phyloP scores from a whole-genome alignment of 768 basidiomycete species.

The Tricholoma sp. region DNA sequence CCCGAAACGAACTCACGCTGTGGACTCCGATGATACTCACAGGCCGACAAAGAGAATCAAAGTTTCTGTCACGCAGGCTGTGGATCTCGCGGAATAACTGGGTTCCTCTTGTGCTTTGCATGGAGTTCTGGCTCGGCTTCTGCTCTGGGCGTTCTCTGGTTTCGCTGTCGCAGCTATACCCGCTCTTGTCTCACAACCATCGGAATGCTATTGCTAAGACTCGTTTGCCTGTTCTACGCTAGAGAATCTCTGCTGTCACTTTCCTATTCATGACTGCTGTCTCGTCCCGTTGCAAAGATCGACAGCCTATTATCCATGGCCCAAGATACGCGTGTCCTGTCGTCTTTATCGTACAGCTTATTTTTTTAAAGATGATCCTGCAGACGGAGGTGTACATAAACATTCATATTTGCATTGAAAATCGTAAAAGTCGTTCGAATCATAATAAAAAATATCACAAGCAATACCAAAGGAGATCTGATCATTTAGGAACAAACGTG shows the following conservation, averaged over 20 bases:
- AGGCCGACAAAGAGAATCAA: constrained; percentile 58
- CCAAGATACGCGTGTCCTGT: no score
- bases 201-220: background rate
- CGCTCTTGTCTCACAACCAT: background rate
- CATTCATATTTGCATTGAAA: background rate
- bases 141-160: background rate
- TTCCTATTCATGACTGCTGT: background rate
- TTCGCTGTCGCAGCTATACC: background rate
- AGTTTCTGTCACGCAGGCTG: constrained; percentile 61
- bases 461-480: background rate
- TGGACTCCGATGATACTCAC: constrained; percentile 15
- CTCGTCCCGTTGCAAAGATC: background rate
- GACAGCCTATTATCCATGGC: no score
- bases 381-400: background rate
- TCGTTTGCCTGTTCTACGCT: background rate
- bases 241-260: background rate
- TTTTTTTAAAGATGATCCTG: background rate
- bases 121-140: background rate
- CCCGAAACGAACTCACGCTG: constrained; percentile 28
- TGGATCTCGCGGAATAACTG: constrained; percentile 70
- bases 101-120: constrained; percentile 1
- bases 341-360: no score
- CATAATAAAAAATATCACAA: background rate
- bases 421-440: background rate
- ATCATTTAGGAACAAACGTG: background rate